Percentiles rank a stretch among this genome's conserved stretches.
Conservation (phyloP, 805 yeast genomes). For the Nakazawaea wyomingensis region DNA sequence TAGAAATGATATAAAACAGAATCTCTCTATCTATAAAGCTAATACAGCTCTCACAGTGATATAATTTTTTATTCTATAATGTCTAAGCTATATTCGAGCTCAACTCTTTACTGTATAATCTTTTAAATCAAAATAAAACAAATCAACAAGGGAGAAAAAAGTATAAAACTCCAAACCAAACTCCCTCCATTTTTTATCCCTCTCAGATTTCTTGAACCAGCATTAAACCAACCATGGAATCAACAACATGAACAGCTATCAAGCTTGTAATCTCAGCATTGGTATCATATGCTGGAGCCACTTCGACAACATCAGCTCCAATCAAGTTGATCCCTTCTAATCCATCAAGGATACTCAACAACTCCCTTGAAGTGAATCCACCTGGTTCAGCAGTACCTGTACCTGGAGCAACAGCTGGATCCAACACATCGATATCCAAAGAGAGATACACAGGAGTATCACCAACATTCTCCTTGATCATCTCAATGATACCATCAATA, state of each 20-base stretch:
- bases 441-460: constrained; percentile 38
- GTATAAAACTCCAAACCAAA: too few relatives aligned
- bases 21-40: too few relatives aligned
- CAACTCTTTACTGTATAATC: too few relatives aligned
- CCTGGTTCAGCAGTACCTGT: constrained; percentile 80
- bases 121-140: background rate
- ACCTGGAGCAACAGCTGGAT: constrained; percentile 71
- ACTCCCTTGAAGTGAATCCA: constrained; percentile 65
- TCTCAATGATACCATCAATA: constrained; percentile 29
- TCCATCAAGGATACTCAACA: constrained; percentile 53
- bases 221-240: constrained; percentile 42
- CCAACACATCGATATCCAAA: constrained; percentile 59
- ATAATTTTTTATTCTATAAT: too few relatives aligned
- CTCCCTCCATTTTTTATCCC: background rate
- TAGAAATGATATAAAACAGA: too few relatives aligned
- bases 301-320: constrained; percentile 78
- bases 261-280: constrained; percentile 56
- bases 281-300: constrained; percentile 59
- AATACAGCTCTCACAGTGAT: too few relatives aligned
- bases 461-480: constrained; percentile 32
- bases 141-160: background rate
- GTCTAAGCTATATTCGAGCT: too few relatives aligned
- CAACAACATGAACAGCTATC: constrained; percentile 62
- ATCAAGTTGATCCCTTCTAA: constrained; percentile 56
- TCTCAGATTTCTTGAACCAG: constrained; percentile 25